Evolutionary conservation across 73 alveolate genomes (phyloP).

Genomic region (Paramecium octaurelia): DNA sequence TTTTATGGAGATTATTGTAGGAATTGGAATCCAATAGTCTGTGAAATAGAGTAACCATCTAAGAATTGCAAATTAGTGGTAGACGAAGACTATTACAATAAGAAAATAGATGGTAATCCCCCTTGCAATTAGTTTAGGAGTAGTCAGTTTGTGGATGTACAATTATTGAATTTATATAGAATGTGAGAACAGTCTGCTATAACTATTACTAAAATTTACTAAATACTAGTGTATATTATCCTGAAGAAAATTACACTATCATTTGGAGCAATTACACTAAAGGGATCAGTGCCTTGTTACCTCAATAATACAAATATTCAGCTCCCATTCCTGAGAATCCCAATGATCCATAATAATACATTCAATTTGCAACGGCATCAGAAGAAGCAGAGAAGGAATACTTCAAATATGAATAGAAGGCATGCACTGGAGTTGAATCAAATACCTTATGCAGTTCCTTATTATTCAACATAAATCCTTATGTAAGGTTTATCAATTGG

Average conservation of each 20-base stretch:
- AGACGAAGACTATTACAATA: not conserved
- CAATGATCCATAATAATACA: not conserved
- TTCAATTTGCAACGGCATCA: not conserved
- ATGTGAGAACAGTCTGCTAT: not conserved
- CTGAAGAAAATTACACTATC: slow-evolving; percentile 16
- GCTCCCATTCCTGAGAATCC: not conserved
- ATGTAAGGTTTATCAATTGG: not conserved
- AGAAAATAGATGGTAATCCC: slow-evolving; percentile 14
- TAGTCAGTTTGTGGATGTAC: not conserved
- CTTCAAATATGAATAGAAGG: not conserved
- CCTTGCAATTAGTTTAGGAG: not conserved
- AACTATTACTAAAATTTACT: not conserved
- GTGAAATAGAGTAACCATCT: not conserved
- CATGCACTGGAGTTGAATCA: not conserved
- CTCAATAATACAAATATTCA: not conserved
- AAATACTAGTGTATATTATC: not conserved
- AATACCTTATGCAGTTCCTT: not conserved
- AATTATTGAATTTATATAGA: not conserved
- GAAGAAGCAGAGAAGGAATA: not conserved
- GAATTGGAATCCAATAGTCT: not conserved
- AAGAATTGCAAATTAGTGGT: not conserved
- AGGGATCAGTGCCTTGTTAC: not conserved
- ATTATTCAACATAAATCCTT: not conserved
- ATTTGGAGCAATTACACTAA: slow-evolving; percentile 29
- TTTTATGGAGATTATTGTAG: not conserved